Percentiles rank a stretch among this genome's conserved stretches.
Evolutionary conservation across 768 basidiomycete species (phyloP).

Genomic region (Suillus alpinus): DNA sequence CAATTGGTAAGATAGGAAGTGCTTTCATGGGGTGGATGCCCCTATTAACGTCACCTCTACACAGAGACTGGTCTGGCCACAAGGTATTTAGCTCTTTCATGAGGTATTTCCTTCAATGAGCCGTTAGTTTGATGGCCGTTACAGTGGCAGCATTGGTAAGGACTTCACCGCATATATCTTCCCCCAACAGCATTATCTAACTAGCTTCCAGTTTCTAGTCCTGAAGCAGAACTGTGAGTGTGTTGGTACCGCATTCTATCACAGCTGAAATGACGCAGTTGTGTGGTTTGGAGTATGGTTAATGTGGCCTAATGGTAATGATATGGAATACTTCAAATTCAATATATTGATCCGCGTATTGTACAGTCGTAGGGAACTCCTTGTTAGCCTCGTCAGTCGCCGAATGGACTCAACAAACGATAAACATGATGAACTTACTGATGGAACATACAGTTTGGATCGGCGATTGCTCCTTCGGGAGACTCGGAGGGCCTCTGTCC

Average conservation of each 20-base stretch:
- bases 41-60: background rate
- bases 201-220: background rate
- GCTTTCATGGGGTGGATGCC: background rate
- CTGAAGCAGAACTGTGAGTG: background rate
- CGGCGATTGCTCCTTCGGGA: background rate
- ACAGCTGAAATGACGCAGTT: background rate
- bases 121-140: background rate
- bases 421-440: background rate
- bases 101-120: background rate
- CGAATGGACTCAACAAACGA: background rate
- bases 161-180: background rate
- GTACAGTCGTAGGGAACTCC: no score
- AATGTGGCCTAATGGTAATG: no score
- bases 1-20: background rate
- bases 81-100: background rate
- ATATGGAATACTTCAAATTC: no score
- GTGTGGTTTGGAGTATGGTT: no score
- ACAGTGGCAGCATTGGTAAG: background rate
- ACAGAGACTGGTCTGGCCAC: background rate
- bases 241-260: background rate
- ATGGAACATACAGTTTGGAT: background rate
- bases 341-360: no score
- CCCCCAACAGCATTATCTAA: background rate
- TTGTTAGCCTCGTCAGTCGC: background rate
- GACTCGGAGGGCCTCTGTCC: background rate